Conservation (phyloP, 1,284 basidiomycete genomes). For the Xanthoconium separans region DNA sequence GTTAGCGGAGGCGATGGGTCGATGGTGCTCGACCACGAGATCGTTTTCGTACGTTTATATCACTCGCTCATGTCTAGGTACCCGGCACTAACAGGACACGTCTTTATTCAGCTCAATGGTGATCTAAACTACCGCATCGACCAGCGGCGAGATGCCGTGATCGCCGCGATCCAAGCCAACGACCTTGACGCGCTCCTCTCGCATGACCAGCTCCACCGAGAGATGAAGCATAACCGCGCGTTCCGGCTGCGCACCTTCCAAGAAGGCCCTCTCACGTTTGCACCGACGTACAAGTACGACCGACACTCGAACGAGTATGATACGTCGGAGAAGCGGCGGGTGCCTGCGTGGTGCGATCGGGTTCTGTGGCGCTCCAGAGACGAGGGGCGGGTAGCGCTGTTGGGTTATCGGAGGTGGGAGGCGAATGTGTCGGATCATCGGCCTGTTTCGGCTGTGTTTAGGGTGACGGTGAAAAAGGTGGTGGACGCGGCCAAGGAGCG, state of each 20-base stretch:
- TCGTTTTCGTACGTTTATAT: conserved; percentile 78
- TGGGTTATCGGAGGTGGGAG: conserved; percentile 80
- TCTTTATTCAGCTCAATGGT: conserved; percentile 59
- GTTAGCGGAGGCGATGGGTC: conserved; percentile 91
- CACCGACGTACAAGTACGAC: conserved; percentile 97
- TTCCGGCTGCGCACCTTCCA: conserved; percentile 84
- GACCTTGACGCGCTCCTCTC: conserved; percentile 65
- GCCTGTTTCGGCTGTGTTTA: conserved; percentile 81
- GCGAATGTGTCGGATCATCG: conserved; percentile 83
- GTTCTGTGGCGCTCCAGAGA: conserved; percentile 78
- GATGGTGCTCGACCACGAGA: conserved; percentile 94
- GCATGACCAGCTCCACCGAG: conserved; percentile 89
- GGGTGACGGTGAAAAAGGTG: conserved; percentile 71
- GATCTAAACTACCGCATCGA: conserved; percentile 96
- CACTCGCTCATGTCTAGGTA: too few species aligned
- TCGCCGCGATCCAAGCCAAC: conserved; percentile 63
- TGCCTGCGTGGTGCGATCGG: conserved; percentile 96
- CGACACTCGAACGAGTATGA: conserved; percentile 79
- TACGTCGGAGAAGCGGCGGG: conserved; percentile 82
- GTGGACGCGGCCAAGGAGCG: conserved; percentile 53
- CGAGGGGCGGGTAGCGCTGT: conserved; percentile 53
- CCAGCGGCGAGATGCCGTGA: conserved; percentile 78
- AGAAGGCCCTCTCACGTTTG: conserved; percentile 81
- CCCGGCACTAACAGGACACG: neutral
- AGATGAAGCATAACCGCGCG: conserved; percentile 81